Conservation (phyloP, 495 filamentous ascomycete species). For the Annulohypoxylon stygium region DNA sequence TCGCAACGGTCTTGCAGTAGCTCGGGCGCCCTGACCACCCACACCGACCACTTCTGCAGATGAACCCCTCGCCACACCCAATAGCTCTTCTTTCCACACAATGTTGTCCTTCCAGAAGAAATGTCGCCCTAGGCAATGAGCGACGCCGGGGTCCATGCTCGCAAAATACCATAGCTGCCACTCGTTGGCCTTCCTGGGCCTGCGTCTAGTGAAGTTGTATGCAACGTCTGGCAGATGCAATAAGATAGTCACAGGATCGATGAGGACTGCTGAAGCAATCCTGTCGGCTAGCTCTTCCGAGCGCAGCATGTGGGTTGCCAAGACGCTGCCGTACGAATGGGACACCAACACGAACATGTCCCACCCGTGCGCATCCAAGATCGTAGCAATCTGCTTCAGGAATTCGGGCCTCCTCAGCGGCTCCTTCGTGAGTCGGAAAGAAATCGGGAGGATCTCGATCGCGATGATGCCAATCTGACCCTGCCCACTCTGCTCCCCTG, state of each 20-base stretch:
- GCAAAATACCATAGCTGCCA: constrained; percentile 77
- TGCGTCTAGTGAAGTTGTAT: constrained; percentile 75
- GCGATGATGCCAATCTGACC: constrained; percentile 73
- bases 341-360: constrained; percentile 64
- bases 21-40: constrained; percentile 18
- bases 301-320: constrained; percentile 72
- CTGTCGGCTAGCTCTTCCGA: constrained; percentile 54
- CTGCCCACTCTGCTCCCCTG: constrained; percentile 44
- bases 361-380: constrained; percentile 67
- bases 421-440: constrained; percentile 67
- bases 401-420: constrained; percentile 63
- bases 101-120: constrained; percentile 79
- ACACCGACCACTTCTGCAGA: constrained; percentile 35
- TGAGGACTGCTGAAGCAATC: constrained; percentile 65
- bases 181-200: constrained; percentile 69
- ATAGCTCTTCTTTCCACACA: constrained; percentile 73
- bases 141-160: constrained; percentile 71
- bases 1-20: constrained; percentile 39
- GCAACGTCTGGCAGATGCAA: constrained; percentile 76
- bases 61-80: constrained; percentile 28
- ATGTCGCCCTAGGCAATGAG: constrained; percentile 68
- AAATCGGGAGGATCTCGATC: constrained; percentile 73
- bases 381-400: constrained; percentile 62
- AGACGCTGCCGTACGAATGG: constrained; percentile 74
- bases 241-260: constrained; percentile 75